Percentiles rank a stretch among this genome's conserved stretches.
These are phyloP conservation scores for Carex littledalei DNA, from an alignment of 176 grass and related monocot species.

Conservation along the genomic window DNA sequence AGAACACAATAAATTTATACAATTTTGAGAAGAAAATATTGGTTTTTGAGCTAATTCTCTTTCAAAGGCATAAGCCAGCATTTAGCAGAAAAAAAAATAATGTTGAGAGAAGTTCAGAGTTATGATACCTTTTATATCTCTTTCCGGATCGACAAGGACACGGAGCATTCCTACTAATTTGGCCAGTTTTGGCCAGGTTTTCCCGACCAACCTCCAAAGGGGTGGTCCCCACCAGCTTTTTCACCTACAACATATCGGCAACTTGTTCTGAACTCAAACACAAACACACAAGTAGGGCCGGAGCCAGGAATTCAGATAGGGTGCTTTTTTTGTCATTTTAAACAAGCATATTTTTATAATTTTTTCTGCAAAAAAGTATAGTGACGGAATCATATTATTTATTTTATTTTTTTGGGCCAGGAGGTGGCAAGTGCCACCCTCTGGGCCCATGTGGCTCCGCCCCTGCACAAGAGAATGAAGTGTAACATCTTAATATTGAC, in stretches of 20 bases:
- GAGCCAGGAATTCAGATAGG: too few species aligned
- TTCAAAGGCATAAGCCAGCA: not conserved
- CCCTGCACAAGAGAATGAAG: not conserved
- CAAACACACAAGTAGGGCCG: not conserved
- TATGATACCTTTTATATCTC: conserved; percentile 79
- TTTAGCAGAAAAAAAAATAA: not conserved
- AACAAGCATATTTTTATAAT: too few species aligned
- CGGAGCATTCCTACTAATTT: conserved; percentile 78
- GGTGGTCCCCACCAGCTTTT: conserved; percentile 82
- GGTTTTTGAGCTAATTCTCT: not conserved
- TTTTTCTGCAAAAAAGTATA: too few species aligned
- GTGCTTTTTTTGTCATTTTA: too few species aligned
- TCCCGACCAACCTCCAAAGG: conserved; percentile 47
- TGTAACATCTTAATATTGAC: not conserved
- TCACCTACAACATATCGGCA: conserved; percentile 40
- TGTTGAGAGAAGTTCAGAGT: not conserved
- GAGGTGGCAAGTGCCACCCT: too few species aligned
- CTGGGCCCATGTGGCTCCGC: too few species aligned
- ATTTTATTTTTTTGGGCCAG: too few species aligned
- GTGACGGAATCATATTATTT: too few species aligned
- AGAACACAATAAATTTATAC: not conserved
- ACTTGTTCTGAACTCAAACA: not conserved
- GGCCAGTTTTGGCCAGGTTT: conserved; percentile 73
- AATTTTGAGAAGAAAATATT: not conserved
- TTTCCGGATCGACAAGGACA: conserved; percentile 85